phyloP scores from a whole-genome alignment of 2,329 filamentous ascomycete genomes.

The Diatrype stigma region DNA sequence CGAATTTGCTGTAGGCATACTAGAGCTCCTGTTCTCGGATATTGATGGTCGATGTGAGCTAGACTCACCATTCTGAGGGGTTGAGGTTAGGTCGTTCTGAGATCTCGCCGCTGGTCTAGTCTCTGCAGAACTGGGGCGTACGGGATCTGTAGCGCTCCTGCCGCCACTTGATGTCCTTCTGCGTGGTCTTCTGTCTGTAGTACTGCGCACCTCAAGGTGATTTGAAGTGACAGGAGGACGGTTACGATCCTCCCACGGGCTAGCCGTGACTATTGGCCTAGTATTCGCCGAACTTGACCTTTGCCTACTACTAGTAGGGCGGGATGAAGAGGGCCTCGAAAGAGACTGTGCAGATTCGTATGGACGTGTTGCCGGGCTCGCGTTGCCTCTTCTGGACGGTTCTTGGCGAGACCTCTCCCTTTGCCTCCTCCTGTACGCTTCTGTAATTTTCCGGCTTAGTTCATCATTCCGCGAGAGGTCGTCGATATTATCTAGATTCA shows the following conservation, averaged over 20 bases:
- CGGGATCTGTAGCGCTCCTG: conserved; percentile 51
- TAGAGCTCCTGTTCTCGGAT: conserved; percentile 38
- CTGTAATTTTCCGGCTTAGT: conserved; percentile 83
- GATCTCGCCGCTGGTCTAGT: conserved; percentile 54
- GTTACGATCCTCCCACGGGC: conserved; percentile 43
- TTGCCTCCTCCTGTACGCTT: conserved; percentile 78
- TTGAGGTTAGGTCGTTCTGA: conserved; percentile 57
- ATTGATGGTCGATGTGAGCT: conserved; percentile 35
- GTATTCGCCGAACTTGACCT: conserved; percentile 27
- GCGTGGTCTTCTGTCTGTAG: conserved; percentile 39
- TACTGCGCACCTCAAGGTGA: conserved; percentile 45
- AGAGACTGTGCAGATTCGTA: conserved; percentile 24
- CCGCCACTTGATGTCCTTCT: conserved; percentile 51
- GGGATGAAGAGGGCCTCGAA: conserved; percentile 22
- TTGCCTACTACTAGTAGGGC: conserved; percentile 22
- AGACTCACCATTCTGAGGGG: conserved; percentile 36
- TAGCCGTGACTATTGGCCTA: conserved; percentile 35
- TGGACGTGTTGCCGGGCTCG: conserved; percentile 34
- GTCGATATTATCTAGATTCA: conserved; percentile 85
- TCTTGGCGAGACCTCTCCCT: conserved; percentile 53
- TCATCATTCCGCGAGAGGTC: conserved; percentile 77
- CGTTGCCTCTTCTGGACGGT: conserved; percentile 39
- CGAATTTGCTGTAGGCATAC: conserved; percentile 27
- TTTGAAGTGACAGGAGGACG: conserved; percentile 47
- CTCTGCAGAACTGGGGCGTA: conserved; percentile 37